phyloP scores from a whole-genome alignment of 345 rosid genomes.

The Arabidopsis suecica region DNA sequence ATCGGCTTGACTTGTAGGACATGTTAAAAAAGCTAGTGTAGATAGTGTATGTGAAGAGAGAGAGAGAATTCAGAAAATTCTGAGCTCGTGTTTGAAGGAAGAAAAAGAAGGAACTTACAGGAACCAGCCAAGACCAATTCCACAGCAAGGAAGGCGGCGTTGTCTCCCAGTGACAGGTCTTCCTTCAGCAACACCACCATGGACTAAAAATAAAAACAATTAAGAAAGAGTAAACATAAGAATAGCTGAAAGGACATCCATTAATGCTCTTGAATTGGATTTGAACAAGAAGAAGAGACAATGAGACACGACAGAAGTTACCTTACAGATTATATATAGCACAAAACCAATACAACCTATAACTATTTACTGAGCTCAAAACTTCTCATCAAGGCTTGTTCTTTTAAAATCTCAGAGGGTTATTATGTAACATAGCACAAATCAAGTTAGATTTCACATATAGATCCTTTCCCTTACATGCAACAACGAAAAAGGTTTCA shows the following conservation, averaged over 20 bases:
- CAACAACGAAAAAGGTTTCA: background rate
- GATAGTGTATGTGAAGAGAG: constrained; percentile 6
- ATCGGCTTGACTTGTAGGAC: background rate
- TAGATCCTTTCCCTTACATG: background rate
- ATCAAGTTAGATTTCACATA: background rate
- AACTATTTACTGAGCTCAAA: background rate
- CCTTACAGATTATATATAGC: background rate
- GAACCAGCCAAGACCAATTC: constrained; percentile 87
- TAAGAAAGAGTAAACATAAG: background rate
- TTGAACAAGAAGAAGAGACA: constrained; percentile 1
- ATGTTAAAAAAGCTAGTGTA: constrained; percentile 6
- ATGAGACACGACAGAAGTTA: background rate
- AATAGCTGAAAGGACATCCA: constrained; percentile 6
- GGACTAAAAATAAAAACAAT: constrained; percentile 50
- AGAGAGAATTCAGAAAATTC: background rate
- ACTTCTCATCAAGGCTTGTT: background rate
- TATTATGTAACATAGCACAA: too few species aligned
- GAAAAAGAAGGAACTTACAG: constrained; percentile 58
- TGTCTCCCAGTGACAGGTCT: constrained; percentile 75
- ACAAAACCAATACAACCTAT: background rate
- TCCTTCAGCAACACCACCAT: constrained; percentile 87
- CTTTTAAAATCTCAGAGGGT: background rate
- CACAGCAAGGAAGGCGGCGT: constrained; percentile 86
- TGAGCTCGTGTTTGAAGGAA: background rate
- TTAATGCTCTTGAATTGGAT: constrained; percentile 16